Evolutionary conservation across 768 basidiomycete genomes (phyloP), one percentile per base, ranked within the genome.

Genomic region (Panellus pusillus): DNA sequence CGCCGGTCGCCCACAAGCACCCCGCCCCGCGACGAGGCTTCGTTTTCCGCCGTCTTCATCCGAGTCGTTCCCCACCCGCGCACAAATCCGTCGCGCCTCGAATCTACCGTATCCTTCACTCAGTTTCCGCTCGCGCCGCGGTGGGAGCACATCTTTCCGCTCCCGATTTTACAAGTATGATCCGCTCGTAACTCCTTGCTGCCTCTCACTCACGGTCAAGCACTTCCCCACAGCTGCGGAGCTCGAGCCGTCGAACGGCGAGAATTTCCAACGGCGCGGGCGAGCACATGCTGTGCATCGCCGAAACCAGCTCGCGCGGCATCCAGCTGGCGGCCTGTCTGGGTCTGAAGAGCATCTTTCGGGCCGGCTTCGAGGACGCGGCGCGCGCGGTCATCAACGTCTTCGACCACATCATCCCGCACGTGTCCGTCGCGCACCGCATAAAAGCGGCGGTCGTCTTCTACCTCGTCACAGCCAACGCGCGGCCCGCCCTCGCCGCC

Each of bases 131-230:
- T 93, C 15, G 91, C 93, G 2, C 77, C 89, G 39, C 75, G 94
- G 17, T 98, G 95, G 94, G 86, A 95, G 60, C 92, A 96, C 65
- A 80, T 88, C 55, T 87, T 89, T 64, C 86, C 93, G 0, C 78
- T 79, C 15, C 81, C 85, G 8, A 68, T n/a, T 80, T 20, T 87
- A 82, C 65, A 89, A 92, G 67, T 85, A 93, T 56, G 86, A 95
- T 41, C 86, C 86, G 9, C 84, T 94, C 66, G 79, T 86, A 46
- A 88, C 90, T 0, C 94, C 95, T 0, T 81, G 84, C 11, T 95
- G 91, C 63, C 79, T 98, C 2, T 95, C 96, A 6, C 78, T 98
- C 46, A 94, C 94, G 0, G 87, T 90, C 12, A 93, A 95, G 64
- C 83, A 92, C 64, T 86, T 96, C 60, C 95, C 96, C 0, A 80